These are phyloP conservation scores for Mycena sp. DNA, from an alignment of 1,284 basidiomycete genomes.

Conservation along the genomic window DNA sequence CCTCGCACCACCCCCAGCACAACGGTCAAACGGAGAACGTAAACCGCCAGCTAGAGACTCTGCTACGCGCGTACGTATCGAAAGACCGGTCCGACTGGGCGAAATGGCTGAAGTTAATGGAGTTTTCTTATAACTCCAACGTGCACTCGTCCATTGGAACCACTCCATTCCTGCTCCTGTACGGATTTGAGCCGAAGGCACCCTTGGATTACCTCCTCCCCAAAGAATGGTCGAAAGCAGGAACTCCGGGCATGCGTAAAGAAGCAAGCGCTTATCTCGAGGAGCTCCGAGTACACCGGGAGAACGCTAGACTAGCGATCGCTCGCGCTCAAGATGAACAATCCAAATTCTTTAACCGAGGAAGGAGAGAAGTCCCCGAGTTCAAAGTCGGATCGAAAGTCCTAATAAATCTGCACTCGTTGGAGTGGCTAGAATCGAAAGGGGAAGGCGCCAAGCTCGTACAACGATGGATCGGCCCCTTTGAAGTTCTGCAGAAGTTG, in stretches of 20 bases:
- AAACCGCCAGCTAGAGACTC: neutral
- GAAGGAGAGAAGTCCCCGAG: neutral
- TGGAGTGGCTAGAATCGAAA: neutral
- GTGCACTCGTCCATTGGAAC: neutral
- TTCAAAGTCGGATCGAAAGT: neutral
- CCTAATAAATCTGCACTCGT: neutral
- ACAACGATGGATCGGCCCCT: neutral
- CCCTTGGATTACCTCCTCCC: neutral
- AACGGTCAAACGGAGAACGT: neutral
- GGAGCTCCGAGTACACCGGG: neutral
- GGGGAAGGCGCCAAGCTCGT: neutral
- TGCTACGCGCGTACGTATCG: neutral
- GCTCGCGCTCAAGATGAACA: neutral
- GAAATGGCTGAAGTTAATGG: neutral
- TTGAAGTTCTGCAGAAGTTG: neutral
- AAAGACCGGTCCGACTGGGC: neutral
- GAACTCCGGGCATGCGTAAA: neutral
- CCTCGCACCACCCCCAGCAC: neutral
- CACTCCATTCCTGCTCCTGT: neutral
- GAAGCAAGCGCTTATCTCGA: neutral
- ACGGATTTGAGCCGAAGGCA: neutral
- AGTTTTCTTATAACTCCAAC: neutral
- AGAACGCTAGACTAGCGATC: neutral
- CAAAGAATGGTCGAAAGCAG: neutral
- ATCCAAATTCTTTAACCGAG: neutral